Conservation (phyloP, 2,329 filamentous ascomycete species). For the Clarireedia monteithiana region DNA sequence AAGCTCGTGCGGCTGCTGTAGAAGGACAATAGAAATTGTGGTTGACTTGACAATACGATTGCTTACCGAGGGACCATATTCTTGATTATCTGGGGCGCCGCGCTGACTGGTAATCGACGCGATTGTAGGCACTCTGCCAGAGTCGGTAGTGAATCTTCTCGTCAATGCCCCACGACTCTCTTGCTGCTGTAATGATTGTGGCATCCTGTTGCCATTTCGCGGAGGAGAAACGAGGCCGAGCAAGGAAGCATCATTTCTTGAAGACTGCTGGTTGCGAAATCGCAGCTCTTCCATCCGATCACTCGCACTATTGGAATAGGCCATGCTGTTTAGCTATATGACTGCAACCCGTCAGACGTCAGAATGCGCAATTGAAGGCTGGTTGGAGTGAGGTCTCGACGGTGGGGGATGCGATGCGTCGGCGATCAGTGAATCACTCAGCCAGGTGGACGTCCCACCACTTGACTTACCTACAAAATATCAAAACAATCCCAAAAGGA, state of each 20-base stretch:
- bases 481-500: constrained; percentile 9
- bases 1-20: not conserved
- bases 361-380: constrained; percentile 9
- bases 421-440: constrained; percentile 1
- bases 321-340: constrained; percentile 41
- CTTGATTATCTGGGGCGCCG: constrained; percentile 22
- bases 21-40: constrained; percentile 16
- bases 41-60: constrained; percentile 10
- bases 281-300: constrained; percentile 72
- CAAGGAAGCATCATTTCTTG: constrained; percentile 68
- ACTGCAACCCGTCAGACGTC: constrained; percentile 20
- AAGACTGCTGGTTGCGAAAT: constrained; percentile 69
- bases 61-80: constrained; percentile 30
- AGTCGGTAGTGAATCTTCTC: constrained; percentile 90
- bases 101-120: constrained; percentile 33
- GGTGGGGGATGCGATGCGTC: constrained; percentile 14
- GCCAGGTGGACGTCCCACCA: not conserved
- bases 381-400: constrained; percentile 13
- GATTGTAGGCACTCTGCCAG: constrained; percentile 72
- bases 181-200: constrained; percentile 47
- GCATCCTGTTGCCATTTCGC: constrained; percentile 62
- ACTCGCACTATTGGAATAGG: constrained; percentile 54
- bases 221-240: constrained; percentile 67
- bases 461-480: constrained; percentile 8
- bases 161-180: constrained; percentile 74